Evolutionary conservation across 192 early-diverging fungal genomes (phyloP).

Genomic region (Globomyces pollinis-pini): DNA sequence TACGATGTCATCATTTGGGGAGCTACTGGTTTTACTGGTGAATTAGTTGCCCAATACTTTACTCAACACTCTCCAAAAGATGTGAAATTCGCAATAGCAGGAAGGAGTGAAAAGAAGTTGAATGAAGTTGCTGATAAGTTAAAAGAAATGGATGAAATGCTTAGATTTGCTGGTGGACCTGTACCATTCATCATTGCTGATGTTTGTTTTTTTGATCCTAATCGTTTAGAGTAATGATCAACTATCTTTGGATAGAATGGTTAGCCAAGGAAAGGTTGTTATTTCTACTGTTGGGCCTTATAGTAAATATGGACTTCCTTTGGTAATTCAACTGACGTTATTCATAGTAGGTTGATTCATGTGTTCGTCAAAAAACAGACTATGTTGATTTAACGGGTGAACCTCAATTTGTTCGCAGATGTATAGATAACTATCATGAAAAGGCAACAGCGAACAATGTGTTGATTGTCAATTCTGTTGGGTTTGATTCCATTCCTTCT

Average conservation of each 20-base stretch:
- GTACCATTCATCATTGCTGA: constrained; percentile 67
- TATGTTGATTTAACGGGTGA: constrained; percentile 93
- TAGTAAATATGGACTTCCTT: constrained; percentile 55
- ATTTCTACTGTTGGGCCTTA: constrained; percentile 82
- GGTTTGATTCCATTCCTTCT: constrained; percentile 88
- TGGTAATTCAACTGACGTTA: constrained; percentile 18
- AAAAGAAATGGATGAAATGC: constrained; percentile 9
- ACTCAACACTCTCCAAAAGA: constrained; percentile 24
- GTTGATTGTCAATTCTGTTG: constrained; percentile 73
- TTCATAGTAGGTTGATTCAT: constrained; percentile 42
- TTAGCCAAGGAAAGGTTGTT: constrained; percentile 59
- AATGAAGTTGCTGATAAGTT: constrained; percentile 46
- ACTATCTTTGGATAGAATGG: constrained; percentile 53
- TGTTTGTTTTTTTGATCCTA: too few relatives aligned
- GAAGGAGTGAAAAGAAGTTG: constrained; percentile 62
- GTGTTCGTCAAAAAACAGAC: constrained; percentile 63
- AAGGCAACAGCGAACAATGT: constrained; percentile 55
- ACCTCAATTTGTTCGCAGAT: constrained; percentile 49
- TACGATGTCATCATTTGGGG: constrained; percentile 32
- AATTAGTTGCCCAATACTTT: constrained; percentile 59
- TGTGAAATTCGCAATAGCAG: constrained; percentile 70
- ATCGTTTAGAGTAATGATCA: too few relatives aligned
- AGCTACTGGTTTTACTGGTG: constrained; percentile 80
- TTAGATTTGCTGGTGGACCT: not conserved
- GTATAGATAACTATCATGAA: constrained; percentile 62